Evolutionary conservation across 169 alveolate species (phyloP).

Genomic region (Cryptosporidium sp.): DNA sequence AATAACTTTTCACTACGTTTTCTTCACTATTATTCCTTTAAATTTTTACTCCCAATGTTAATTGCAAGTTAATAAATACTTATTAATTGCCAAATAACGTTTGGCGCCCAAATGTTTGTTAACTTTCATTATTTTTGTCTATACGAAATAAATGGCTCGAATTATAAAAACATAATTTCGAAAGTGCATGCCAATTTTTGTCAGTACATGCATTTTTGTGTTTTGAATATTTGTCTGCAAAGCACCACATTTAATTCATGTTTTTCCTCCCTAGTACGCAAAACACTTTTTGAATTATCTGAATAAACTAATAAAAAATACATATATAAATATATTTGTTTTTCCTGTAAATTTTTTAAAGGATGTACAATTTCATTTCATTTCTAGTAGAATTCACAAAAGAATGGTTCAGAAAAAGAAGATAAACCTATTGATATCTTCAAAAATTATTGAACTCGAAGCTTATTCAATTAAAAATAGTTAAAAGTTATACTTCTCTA

Average conservation of each 20-base stretch:
- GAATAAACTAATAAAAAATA: neutral
- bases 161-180: too few relatives aligned
- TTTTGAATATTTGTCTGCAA: neutral
- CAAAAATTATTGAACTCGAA: neutral
- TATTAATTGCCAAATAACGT: neutral
- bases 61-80: too few relatives aligned
- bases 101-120: neutral
- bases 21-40: neutral
- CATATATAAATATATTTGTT: neutral
- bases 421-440: neutral
- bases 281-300: neutral
- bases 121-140: neutral
- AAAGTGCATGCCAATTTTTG: neutral
- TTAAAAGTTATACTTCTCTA: neutral
- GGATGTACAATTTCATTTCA: conserved; percentile 24
- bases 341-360: neutral
- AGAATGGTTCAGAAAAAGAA: conserved; percentile 49
- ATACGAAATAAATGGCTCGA: neutral
- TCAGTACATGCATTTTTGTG: neutral
- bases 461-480: neutral
- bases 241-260: neutral
- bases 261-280: neutral
- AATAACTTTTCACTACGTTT: neutral
- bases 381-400: conserved; percentile 24
- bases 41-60: too few relatives aligned